Percentiles rank a stretch among this genome's conserved stretches.
phyloP scores from a whole-genome alignment of 108 stramenopile species.

The Conticribra guillardii region DNA sequence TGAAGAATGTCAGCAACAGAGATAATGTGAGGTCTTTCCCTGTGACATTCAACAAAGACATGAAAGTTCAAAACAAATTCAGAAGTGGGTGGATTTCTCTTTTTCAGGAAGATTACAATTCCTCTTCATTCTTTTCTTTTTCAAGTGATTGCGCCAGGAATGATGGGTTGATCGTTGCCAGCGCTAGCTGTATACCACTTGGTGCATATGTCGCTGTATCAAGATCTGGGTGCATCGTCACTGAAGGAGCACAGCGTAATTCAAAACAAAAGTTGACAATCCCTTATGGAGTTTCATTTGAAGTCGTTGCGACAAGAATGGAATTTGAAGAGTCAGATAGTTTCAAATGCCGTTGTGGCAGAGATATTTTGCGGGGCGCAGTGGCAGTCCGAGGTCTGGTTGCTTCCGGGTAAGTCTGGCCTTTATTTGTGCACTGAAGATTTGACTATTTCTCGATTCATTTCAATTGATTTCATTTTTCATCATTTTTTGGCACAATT shows the following conservation, averaged over 20 bases:
- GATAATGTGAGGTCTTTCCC: not conserved
- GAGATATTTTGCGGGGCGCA: constrained; percentile 10
- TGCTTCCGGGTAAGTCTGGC: constrained; percentile 15
- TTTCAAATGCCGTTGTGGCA: constrained; percentile 15
- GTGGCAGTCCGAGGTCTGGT: constrained; percentile 37
- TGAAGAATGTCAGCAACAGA: constrained; percentile 1
- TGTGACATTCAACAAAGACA: not conserved
- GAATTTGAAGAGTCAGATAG: constrained; percentile 29
- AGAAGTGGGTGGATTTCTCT: constrained; percentile 44
- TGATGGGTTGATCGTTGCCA: not conserved
- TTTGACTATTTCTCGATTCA: not conserved
- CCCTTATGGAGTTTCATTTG: constrained; percentile 27
- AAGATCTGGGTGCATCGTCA: constrained; percentile 9
- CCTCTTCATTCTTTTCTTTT: not conserved
- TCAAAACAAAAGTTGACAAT: constrained; percentile 30
- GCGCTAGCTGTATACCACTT: constrained; percentile 16
- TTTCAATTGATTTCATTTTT: not conserved
- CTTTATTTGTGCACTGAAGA: too few relatives aligned
- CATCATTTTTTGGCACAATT: not conserved
- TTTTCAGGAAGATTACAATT: constrained; percentile 6
- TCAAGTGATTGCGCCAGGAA: not conserved
- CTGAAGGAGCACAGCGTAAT: constrained; percentile 11
- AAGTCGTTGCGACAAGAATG: constrained; percentile 41
- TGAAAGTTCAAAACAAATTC: constrained; percentile 27
- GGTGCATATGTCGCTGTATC: constrained; percentile 39